These are phyloP conservation scores for Pigoraptor vietnamica DNA, from an alignment of 78 protist genomes.

Conservation along the genomic window DNA sequence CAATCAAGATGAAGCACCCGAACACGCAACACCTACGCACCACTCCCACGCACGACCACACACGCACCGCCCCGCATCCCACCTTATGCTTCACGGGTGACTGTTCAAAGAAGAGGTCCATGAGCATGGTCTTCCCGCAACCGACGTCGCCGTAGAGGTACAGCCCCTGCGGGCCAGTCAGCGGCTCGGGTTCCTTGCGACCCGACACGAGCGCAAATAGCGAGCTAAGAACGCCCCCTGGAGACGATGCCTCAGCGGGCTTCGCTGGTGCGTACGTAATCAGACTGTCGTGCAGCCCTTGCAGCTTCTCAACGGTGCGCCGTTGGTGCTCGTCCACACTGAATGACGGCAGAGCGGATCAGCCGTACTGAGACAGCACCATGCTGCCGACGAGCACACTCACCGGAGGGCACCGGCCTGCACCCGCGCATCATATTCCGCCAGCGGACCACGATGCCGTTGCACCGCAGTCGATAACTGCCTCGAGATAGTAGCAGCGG, in stretches of 20 bases:
- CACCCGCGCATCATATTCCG: background rate
- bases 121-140: constrained; percentile 82
- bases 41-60: background rate
- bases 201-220: background rate
- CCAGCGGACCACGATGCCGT: background rate
- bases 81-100: background rate
- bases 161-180: constrained; percentile 43
- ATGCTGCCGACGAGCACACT: background rate
- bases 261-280: background rate
- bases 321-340: background rate
- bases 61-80: background rate
- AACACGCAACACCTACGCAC: background rate
- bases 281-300: background rate
- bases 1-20: background rate
- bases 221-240: background rate
- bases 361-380: background rate
- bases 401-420: background rate
- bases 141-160: constrained; percentile 87
- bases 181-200: background rate
- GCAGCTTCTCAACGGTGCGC: background rate
- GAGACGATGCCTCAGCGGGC: background rate
- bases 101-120: constrained; percentile 78
- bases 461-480: no score
- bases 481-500: no score
- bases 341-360: background rate